Conservation (phyloP, 1,284 basidiomycete genomes). For the Xerocomus nothofagi region DNA sequence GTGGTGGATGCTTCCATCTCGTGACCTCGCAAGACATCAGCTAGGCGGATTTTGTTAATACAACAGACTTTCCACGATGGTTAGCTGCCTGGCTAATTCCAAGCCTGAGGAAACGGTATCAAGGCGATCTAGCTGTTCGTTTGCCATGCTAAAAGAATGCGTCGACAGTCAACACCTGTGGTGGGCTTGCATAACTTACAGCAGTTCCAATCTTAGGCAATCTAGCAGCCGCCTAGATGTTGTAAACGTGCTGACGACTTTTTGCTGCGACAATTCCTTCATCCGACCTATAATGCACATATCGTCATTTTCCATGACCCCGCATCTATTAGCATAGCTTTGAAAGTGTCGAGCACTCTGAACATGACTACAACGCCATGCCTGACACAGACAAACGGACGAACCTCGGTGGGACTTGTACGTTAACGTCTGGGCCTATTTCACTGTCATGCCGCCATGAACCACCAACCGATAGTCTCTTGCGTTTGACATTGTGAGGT, state of each 20-base stretch:
- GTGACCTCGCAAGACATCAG: conserved; percentile 59
- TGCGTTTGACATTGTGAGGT: conserved; percentile 58
- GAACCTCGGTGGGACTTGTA: conserved; percentile 67
- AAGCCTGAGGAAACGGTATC: conserved; percentile 70
- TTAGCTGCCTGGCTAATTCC: conserved; percentile 74
- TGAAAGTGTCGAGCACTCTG: conserved; percentile 57
- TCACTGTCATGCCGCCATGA: neutral
- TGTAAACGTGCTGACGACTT: conserved; percentile 41
- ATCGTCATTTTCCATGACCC: conserved; percentile 56
- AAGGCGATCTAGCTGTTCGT: conserved; percentile 52
- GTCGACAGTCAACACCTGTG: conserved; percentile 13
- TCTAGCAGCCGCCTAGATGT: conserved; percentile 52
- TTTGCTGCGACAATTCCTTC: conserved; percentile 49
- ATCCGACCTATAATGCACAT: conserved; percentile 50
- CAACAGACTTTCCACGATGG: conserved; percentile 67
- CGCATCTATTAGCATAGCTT: conserved; percentile 53
- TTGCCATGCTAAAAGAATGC: conserved; percentile 46
- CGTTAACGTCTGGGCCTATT: conserved; percentile 66
- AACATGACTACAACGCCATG: neutral
- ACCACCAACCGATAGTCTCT: conserved; percentile 51
- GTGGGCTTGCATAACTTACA: conserved; percentile 38
- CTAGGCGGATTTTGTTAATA: conserved; percentile 66
- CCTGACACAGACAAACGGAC: neutral
- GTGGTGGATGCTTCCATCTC: conserved; percentile 47
- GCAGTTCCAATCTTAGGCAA: conserved; percentile 51